Base-by-base conservation (phyloP, 257 asterid species). In the Jaltomata sinuosa region DNA sequence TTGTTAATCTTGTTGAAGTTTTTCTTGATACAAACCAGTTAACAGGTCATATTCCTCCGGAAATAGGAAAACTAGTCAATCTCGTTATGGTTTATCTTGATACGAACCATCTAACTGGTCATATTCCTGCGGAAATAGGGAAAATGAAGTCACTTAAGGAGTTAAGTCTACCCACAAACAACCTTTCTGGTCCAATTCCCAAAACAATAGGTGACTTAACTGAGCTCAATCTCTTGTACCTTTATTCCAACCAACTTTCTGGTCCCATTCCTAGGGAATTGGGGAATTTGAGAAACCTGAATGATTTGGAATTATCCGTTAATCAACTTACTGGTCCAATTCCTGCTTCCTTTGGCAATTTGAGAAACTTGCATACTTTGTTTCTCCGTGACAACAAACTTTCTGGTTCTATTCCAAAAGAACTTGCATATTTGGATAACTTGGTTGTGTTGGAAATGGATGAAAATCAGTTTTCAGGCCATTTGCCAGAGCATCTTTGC, bases 261-360 rank as follows among this genome's bases (percentile, higher is more conserved):
- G 85, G 89, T 42, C 10, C 80, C 1, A 84, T 88, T 55, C 87
- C 89, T 5, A 16, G 47, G 34, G 68, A 87, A 3, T 80, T 84
- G n/a, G 83, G 85, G 15, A 71, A 59, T 4, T 3, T 87, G 52
- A 50, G 34, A 40, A 29, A 36, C n/a, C 83, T 87, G 45, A 18
- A 8, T 8, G 40, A 15, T 29, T 62, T 84, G 40, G 34, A 50
- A 32, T n/a, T 87, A 77, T 54, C 49, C 3, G 1, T 0, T 6
- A 87, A 87, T 22, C 3, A 5, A 4, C 61, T 87, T 5, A 29
- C 21, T 9, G 86, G 88, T 42, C 54, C 79, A 7, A 59, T 87
- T 32, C 86, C 87, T 0, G 0, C 65, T 11, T 40, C 84, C 29
- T 61, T 87, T 0, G 69, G 83, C 18, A 38, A 83, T 59, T 34